Evolutionary conservation across 495 filamentous ascomycete species (phyloP), one percentile per base, ranked within the genome.

Genomic region (Podospora pseudopauciseta): DNA sequence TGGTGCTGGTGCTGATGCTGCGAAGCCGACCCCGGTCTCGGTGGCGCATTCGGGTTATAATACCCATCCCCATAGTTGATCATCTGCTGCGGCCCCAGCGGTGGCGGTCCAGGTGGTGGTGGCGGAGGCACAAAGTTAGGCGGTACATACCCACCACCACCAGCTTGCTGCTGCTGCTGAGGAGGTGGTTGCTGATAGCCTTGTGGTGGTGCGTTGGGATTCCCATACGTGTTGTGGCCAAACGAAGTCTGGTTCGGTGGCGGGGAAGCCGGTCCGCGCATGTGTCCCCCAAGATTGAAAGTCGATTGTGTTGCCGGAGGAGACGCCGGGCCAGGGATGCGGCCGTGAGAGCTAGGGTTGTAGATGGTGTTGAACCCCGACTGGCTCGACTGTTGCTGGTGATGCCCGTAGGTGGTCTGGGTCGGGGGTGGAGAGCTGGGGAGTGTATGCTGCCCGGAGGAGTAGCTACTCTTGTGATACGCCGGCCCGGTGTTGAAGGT

Each of bases 81-180:
- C 15, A 83, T 88, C 62, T 89, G 88, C 71, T 93, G 92, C 19
- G 86, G 88, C 0, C 90, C 88, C 56, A 88, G 80, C 54, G 92
- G 90, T 49, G 92, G 90, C 9, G 92, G 92, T 15, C 90, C 91
- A 3, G 90, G 91, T 0, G 94, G 94, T 20, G 94, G 94, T 9
- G 94, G 94, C 1, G 94, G 94, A 1, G 94, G 94, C 53, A 97
- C 87, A 76, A 96, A 97, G 19, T 93, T 93, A 19, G 87, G 86
- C 39, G 92, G 92, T 70, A 94, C 83, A 61, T 83, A 86, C 30
- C 55, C 34, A 13, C 28, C 63, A 23, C 58, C 67, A 56, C 67
- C 67, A 18, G 77, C 79, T 55, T 82, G 75, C 32, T 71, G 74
- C 44, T 68, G 74, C 64, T 73, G 72, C 11, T 23, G 23, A 23